phyloP scores from a whole-genome alignment of 495 filamentous ascomycete genomes.

The Hyphodiscus hymeniophilus region DNA sequence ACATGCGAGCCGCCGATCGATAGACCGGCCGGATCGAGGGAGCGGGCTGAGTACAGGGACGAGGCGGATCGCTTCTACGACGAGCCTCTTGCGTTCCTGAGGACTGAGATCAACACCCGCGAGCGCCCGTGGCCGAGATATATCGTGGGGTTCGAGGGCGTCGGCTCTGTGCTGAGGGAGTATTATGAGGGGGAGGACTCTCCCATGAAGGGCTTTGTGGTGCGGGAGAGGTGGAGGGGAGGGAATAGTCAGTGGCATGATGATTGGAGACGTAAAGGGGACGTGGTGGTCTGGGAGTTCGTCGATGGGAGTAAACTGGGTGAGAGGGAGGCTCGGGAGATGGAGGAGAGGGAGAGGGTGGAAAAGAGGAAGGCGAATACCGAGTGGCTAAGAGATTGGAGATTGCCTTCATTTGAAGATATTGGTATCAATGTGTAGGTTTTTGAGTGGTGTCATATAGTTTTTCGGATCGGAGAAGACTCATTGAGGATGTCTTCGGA shows the following conservation, averaged over 20 bases:
- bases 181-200: slow-evolving; percentile 33
- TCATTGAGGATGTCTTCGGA: background rate
- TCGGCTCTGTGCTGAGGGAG: slow-evolving; percentile 33
- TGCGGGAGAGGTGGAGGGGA: slow-evolving; percentile 58
- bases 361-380: too few species aligned
- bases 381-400: too few species aligned
- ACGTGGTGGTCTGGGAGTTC: slow-evolving; percentile 68
- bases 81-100: slow-evolving; percentile 53
- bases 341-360: too few species aligned
- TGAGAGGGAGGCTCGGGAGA: too few species aligned
- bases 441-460: too few species aligned
- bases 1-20: slow-evolving; percentile 84
- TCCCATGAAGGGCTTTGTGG: slow-evolving; percentile 37
- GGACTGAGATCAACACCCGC: slow-evolving; percentile 24
- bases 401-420: too few species aligned
- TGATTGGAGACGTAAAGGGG: slow-evolving; percentile 76
- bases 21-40: slow-evolving; percentile 36
- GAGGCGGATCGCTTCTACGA: slow-evolving; percentile 89
- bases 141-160: slow-evolving; percentile 46
- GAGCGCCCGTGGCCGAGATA: slow-evolving; percentile 38
- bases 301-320: slow-evolving; percentile 6
- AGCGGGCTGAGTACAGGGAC: slow-evolving; percentile 62
- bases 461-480: too few species aligned
- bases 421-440: too few species aligned
- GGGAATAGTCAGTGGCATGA: slow-evolving; percentile 84